Evolutionary conservation across 306 rosid genomes (phyloP), one percentile per base, ranked within the genome.

Genomic region (Phaseolus lunatus): DNA sequence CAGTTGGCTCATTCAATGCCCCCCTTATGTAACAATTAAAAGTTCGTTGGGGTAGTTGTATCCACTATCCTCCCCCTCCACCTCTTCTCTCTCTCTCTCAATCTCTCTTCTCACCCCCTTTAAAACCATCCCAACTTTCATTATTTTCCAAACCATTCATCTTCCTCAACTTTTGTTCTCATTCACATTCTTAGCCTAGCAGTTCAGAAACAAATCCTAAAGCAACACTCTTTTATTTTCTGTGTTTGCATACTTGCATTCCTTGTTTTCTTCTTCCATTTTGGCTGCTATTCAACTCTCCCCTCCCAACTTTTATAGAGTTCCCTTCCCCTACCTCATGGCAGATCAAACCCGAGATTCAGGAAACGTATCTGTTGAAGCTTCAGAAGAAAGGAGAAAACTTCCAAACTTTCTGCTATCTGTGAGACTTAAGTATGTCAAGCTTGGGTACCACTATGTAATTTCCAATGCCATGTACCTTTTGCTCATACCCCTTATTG

Each of bases 41-140:
- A 68, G 96, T 92, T 90, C 93, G 98, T 84, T 90, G 95, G 97
- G 95, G 98, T 89, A 20, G 98, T 92, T 94, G 98, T 67, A 94
- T 91, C 86, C 1, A 39, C 93, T 72, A 86, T 90, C 89, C 72
- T 22, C 77, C 58, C 45, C 22, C 39, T 53, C 16, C 15, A 33
- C 49, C 7, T n/a, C 26, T 24, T 18, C 65, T 19, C 49, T 54
- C 68, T 54, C 68, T 43, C 20, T n/a, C n/a, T n/a, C n/a, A n/a
- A n/a, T 19, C 49, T 54, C 68, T 54, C 68, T 43, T 15, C 33
- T 23, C 67, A 15, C 45, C 9, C 84, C 79, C 70, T 84, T 84
- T 31, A 75, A 62, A 80, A 70, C 79, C 83, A 62, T 70, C 7
- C 35, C 75, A 79, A 63, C 84, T 37, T 67, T 37, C 78, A 52